Conservation (phyloP, 2,329 filamentous ascomycete species). For the Fusarium domesticum region DNA sequence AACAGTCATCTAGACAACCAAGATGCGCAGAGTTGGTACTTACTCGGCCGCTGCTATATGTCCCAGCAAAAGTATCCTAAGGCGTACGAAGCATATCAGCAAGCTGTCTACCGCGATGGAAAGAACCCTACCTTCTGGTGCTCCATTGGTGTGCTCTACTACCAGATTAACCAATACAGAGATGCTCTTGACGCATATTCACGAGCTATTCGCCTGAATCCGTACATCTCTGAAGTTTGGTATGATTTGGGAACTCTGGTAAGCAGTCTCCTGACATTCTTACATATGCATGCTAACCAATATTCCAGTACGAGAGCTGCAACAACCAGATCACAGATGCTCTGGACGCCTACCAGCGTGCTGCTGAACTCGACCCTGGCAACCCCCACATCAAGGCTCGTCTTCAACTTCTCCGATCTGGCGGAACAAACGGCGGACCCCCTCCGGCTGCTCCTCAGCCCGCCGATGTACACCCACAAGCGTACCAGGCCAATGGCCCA, state of each 20-base stretch:
- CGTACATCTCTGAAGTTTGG: slow-evolving; percentile 98
- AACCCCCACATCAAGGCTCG: slow-evolving; percentile 97
- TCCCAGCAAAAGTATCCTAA: slow-evolving; percentile 98
- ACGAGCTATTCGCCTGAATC: slow-evolving; percentile 91
- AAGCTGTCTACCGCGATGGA: slow-evolving; percentile 96
- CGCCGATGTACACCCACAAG: slow-evolving; percentile 92
- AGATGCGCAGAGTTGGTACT: slow-evolving; percentile 98
- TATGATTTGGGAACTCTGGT: slow-evolving; percentile 95
- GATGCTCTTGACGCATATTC: slow-evolving; percentile 98
- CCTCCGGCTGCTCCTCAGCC: slow-evolving; percentile 80
- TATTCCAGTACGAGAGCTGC: slow-evolving; percentile 83
- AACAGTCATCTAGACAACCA: slow-evolving; percentile 66
- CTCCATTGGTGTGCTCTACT: slow-evolving; percentile 97
- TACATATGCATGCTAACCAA: slow-evolving; percentile 29
- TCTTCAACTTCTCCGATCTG: slow-evolving; percentile 81
- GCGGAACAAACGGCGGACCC: slow-evolving; percentile 68
- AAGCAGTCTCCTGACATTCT: slow-evolving; percentile 40
- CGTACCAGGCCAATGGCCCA: slow-evolving; percentile 80
- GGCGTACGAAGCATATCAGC: slow-evolving; percentile 96
- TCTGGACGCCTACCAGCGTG: slow-evolving; percentile 90
- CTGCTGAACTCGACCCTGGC: slow-evolving; percentile 85
- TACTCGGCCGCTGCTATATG: slow-evolving; percentile 98
- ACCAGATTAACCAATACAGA: slow-evolving; percentile 99
- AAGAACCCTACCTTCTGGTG: slow-evolving; percentile 99
- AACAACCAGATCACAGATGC: slow-evolving; percentile 98